phyloP scores from a whole-genome alignment of 108 stramenopile genomes.

The Skeletonema costatum region DNA sequence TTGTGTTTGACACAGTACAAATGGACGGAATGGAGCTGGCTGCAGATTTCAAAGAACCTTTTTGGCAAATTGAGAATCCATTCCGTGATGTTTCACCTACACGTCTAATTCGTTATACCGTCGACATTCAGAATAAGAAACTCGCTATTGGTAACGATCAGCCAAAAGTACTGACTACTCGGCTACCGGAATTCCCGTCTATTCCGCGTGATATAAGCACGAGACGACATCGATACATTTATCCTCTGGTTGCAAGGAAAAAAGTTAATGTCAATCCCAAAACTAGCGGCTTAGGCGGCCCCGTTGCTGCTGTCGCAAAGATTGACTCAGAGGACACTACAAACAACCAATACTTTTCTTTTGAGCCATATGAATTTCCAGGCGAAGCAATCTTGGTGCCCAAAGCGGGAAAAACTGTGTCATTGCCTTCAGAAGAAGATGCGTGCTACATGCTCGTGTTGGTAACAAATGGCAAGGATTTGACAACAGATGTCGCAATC shows the following conservation, averaged over 20 bases:
- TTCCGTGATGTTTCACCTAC: constrained; percentile 11
- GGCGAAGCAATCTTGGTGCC: constrained; percentile 40
- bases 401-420: constrained; percentile 14
- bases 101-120: constrained; percentile 5
- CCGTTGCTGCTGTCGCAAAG: constrained; percentile 22
- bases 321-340: constrained; percentile 10
- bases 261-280: not conserved
- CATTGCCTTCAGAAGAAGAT: constrained; percentile 42
- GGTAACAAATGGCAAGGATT: constrained; percentile 27
- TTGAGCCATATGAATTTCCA: constrained; percentile 34
- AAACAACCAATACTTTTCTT: constrained; percentile 11
- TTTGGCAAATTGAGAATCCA: constrained; percentile 27
- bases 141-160: constrained; percentile 1
- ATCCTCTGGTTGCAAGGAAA: constrained; percentile 16
- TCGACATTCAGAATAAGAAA: constrained; percentile 20
- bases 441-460: constrained; percentile 46
- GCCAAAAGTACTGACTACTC: constrained; percentile 3
- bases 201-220: constrained; percentile 24
- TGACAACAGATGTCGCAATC: constrained; percentile 40
- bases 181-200: constrained; percentile 41
- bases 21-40: constrained; percentile 20
- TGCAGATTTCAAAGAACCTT: constrained; percentile 1
- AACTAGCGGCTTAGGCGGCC: constrained; percentile 1
- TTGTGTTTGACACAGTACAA: constrained; percentile 47
- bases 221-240: constrained; percentile 36